Conservation (phyloP, 2,329 filamentous ascomycete species). For the Lithohypha guttulata region DNA sequence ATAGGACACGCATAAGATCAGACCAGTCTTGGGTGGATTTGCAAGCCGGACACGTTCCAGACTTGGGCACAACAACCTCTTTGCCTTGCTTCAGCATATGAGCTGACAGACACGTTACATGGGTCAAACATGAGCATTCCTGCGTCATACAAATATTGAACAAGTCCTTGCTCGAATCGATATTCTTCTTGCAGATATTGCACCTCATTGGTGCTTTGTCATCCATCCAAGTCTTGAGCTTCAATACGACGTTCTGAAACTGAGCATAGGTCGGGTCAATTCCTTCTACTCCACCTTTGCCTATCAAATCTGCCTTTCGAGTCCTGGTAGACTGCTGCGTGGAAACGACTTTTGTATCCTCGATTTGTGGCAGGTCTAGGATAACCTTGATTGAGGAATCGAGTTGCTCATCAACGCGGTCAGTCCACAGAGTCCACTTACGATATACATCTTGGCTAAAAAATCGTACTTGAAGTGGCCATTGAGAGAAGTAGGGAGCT, state of each 20-base stretch:
- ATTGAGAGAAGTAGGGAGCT: constrained; percentile 66
- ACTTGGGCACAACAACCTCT: constrained; percentile 50
- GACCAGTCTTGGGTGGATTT: constrained; percentile 54
- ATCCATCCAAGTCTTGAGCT: too few species aligned
- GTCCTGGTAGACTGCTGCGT: constrained; percentile 16
- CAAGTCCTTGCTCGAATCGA: constrained; percentile 31
- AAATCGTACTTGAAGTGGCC: constrained; percentile 75
- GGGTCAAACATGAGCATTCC: constrained; percentile 40
- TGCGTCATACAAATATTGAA: constrained; percentile 42
- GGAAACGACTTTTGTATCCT: constrained; percentile 16
- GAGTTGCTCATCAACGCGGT: constrained; percentile 39
- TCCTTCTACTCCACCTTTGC: constrained; percentile 31
- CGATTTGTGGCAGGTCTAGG: constrained; percentile 37
- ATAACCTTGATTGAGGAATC: constrained; percentile 42
- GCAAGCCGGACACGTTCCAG: constrained; percentile 64
- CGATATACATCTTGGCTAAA: constrained; percentile 59
- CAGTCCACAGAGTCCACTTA: constrained; percentile 55
- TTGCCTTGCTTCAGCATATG: constrained; percentile 38
- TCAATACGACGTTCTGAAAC: constrained; percentile 42
- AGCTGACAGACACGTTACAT: constrained; percentile 46
- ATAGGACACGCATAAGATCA: constrained; percentile 73
- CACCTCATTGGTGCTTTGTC: constrained; percentile 36
- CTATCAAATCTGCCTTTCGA: constrained; percentile 18
- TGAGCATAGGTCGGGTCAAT: constrained; percentile 45
- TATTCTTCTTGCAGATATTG: constrained; percentile 36